Evolutionary conservation across 2,329 filamentous ascomycete genomes (phyloP).

Genomic region (Cryphonectria naterciae): DNA sequence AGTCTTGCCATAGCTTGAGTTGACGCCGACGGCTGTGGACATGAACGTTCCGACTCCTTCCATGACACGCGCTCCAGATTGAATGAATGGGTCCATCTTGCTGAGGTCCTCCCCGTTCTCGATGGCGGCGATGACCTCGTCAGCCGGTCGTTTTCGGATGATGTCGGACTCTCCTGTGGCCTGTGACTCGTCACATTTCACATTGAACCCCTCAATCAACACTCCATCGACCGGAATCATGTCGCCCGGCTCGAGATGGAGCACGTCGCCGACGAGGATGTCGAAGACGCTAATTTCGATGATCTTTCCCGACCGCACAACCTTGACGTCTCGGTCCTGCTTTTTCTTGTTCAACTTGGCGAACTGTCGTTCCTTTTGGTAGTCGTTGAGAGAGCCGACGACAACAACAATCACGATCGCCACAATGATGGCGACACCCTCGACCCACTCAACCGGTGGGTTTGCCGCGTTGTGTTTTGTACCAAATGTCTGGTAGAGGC

Average conservation of each 20-base stretch:
- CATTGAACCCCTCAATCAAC: conserved; percentile 71
- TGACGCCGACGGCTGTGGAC: conserved; percentile 72
- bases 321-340: conserved; percentile 74
- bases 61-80: conserved; percentile 80
- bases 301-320: conserved; percentile 70
- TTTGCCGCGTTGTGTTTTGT: conserved; percentile 53
- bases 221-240: conserved; percentile 75
- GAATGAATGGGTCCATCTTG: conserved; percentile 83
- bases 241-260: conserved; percentile 76
- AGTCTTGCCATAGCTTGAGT: conserved; percentile 77
- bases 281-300: conserved; percentile 72
- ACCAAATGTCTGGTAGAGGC: conserved; percentile 76
- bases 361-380: conserved; percentile 80
- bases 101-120: conserved; percentile 66
- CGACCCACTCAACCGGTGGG: conserved; percentile 74
- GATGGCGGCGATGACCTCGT: conserved; percentile 72
- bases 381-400: conserved; percentile 79
- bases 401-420: conserved; percentile 77
- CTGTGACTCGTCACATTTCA: conserved; percentile 79
- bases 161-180: conserved; percentile 80
- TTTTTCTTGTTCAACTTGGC: conserved; percentile 80
- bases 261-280: conserved; percentile 70
- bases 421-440: conserved; percentile 81
- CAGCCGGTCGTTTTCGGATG: conserved; percentile 68
- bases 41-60: conserved; percentile 77